These are phyloP conservation scores for Phytophthora hibernalis DNA, from an alignment of 352 stramenopile species.

Conservation along the genomic window DNA sequence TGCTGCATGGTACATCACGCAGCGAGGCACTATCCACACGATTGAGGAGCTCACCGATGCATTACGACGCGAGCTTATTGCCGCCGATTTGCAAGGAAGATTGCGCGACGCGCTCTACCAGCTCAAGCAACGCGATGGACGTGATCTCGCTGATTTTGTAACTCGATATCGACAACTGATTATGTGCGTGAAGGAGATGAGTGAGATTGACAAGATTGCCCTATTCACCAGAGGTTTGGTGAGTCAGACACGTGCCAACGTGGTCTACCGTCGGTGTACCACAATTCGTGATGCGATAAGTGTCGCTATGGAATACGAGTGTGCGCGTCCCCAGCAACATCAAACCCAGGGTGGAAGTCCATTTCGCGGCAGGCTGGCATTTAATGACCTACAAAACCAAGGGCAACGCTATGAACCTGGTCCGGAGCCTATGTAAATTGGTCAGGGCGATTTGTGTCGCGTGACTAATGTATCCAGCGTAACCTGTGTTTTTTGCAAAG, in stretches of 20 bases:
- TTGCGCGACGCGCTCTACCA: conserved; percentile 6
- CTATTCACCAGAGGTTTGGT: neutral
- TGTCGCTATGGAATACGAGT: neutral
- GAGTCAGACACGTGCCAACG: neutral
- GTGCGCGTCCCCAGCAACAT: neutral
- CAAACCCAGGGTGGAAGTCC: too few relatives aligned
- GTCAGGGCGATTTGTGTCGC: neutral
- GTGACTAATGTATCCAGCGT: too few relatives aligned
- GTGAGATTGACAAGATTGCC: conserved; percentile 15
- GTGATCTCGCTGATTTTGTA: conserved; percentile 13
- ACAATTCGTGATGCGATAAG: neutral
- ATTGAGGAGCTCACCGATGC: neutral
- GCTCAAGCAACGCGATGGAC: conserved; percentile 12
- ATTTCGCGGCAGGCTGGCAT: too few relatives aligned
- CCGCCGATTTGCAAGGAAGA: conserved; percentile 11
- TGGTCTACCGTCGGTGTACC: neutral
- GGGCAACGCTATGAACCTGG: too few relatives aligned
- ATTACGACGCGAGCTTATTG: conserved; percentile 12
- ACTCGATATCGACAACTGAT: conserved; percentile 12
- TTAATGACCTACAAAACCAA: too few relatives aligned
- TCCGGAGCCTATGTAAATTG: neutral
- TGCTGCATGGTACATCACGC: conserved; percentile 20
- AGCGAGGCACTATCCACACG: neutral
- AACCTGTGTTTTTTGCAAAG: too few relatives aligned
- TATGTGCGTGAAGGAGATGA: conserved; percentile 9